Percentiles rank a stretch among this genome's conserved stretches.
Conservation (phyloP, 2,329 filamentous ascomycete genomes). For the Dactylellina parvicollis region DNA sequence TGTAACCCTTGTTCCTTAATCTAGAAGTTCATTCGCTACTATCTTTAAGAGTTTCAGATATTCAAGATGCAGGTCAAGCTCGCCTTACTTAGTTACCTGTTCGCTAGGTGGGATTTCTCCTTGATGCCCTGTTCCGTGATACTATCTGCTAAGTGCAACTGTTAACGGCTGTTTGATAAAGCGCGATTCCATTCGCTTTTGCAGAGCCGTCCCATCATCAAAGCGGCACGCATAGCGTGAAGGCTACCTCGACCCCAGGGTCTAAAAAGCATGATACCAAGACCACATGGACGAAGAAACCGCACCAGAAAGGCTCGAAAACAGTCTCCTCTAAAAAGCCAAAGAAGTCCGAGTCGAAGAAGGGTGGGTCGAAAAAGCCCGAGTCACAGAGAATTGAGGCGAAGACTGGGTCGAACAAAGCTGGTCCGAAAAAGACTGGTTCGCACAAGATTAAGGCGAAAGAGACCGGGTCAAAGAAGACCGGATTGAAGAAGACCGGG, state of each 20-base stretch:
- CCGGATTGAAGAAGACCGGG: too few relatives aligned
- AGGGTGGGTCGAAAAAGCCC: background rate
- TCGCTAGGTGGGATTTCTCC: background rate
- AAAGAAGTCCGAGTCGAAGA: background rate
- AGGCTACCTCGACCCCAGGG: background rate
- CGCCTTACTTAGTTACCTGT: background rate
- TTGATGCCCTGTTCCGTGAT: background rate
- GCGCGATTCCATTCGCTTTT: background rate
- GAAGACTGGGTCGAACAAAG: too few relatives aligned
- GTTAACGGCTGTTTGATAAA: background rate
- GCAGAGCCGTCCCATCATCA: background rate
- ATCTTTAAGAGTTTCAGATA: background rate
- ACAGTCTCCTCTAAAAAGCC: too few relatives aligned
- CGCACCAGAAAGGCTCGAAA: too few relatives aligned
- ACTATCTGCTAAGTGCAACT: background rate
- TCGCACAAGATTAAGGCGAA: too few relatives aligned
- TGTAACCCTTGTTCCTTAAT: background rate
- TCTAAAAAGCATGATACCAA: background rate
- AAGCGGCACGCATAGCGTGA: background rate
- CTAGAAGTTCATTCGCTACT: background rate
- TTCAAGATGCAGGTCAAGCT: slow-evolving; percentile 6
- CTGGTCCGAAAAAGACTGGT: too few relatives aligned
- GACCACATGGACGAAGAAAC: too few relatives aligned
- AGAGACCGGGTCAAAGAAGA: too few relatives aligned
- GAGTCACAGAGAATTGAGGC: too few relatives aligned